phyloP scores from a whole-genome alignment of 345 rosid species.

The Acer negundo region DNA sequence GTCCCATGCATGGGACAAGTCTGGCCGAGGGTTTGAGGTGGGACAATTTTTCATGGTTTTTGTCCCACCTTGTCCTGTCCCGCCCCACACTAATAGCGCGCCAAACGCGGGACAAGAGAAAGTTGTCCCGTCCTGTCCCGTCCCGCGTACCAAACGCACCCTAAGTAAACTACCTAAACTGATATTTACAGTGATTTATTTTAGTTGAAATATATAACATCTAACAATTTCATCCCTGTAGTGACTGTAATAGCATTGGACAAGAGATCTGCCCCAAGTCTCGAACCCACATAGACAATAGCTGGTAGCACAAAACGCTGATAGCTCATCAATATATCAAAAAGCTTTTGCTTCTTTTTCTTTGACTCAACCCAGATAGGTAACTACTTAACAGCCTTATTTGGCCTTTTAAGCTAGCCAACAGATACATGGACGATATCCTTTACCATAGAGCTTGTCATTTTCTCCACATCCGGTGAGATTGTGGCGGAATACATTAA shows the following conservation, averaged over 20 bases:
- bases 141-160: no score
- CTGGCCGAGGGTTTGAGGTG: no score
- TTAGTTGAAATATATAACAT: no score
- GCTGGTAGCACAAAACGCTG: slow-evolving; percentile 80
- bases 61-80: no score
- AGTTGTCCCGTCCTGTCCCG: no score
- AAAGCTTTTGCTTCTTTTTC: slow-evolving; percentile 93
- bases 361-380: slow-evolving; percentile 91
- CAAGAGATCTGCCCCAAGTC: slow-evolving; percentile 89
- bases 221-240: slow-evolving; percentile 75
- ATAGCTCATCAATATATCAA: slow-evolving; percentile 73
- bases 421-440: slow-evolving; percentile 48
- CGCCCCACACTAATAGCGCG: no score
- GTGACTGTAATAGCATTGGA: slow-evolving; percentile 66
- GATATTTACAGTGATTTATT: no score
- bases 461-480: slow-evolving; percentile 67
- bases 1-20: no score
- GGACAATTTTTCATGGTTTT: no score
- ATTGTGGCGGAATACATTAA: slow-evolving; percentile 85
- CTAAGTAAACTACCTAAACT: no score
- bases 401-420: slow-evolving; percentile 67
- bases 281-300: slow-evolving; percentile 79
- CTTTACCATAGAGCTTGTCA: slow-evolving; percentile 55
- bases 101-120: no score
- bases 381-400: slow-evolving; percentile 74